These are phyloP conservation scores for Silybum marianum DNA, from an alignment of 129 eudicot species.

Conservation along the genomic window DNA sequence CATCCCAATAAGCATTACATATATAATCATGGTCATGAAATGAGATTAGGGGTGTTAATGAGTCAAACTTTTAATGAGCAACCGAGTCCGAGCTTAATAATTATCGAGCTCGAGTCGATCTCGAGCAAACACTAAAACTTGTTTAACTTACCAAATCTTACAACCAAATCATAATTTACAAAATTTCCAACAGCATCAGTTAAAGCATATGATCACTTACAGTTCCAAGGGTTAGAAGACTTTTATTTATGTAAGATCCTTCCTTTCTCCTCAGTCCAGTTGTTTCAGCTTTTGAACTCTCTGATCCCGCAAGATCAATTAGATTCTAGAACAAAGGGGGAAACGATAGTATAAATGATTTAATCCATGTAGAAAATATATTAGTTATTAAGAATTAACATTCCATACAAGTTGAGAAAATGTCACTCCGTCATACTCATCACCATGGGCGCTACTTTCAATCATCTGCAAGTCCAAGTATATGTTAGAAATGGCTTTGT, in stretches of 20 bases:
- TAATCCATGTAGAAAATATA: slow-evolving; percentile 12
- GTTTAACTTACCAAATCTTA: not conserved
- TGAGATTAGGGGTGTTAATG: no score
- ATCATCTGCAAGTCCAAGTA: slow-evolving; percentile 65
- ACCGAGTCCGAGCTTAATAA: no score
- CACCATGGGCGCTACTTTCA: slow-evolving; percentile 96
- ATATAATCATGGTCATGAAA: not conserved
- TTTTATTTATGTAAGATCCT: slow-evolving; percentile 97
- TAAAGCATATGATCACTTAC: slow-evolving; percentile 48
- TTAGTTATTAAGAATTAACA: slow-evolving; percentile 2
- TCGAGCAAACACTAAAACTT: no score
- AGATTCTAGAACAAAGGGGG: slow-evolving; percentile 45
- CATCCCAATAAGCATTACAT: not conserved
- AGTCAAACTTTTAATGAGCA: no score
- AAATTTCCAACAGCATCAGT: not conserved
- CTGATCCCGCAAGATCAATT: slow-evolving; percentile 98
- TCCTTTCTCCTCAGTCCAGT: slow-evolving; percentile 97
- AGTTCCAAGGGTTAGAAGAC: slow-evolving; percentile 98
- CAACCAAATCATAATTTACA: slow-evolving; percentile 7
- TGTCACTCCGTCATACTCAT: slow-evolving; percentile 93
- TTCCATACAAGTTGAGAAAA: slow-evolving; percentile 87
- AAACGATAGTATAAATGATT: not conserved
- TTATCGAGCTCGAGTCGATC: no score
- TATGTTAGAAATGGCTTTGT: slow-evolving; percentile 17
- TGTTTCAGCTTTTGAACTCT: slow-evolving; percentile 98